Percentiles rank a stretch among this genome's conserved stretches.
Evolutionary conservation across 2,329 filamentous ascomycete species (phyloP).

Genomic region (Cadophora sp.): DNA sequence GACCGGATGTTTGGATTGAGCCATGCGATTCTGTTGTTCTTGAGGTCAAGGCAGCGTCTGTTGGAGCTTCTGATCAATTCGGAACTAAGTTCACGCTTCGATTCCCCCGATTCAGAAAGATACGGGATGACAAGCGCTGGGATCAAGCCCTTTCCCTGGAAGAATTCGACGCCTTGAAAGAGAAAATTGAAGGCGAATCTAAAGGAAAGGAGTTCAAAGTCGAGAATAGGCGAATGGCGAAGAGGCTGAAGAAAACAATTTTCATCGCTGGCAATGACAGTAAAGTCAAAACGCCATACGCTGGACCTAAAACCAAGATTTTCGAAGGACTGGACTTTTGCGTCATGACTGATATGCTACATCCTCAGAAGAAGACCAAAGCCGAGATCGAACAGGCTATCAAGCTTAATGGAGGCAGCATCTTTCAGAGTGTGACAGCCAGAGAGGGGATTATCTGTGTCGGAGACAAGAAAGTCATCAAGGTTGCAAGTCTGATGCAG

Average conservation of each 20-base stretch:
- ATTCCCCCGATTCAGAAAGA: slow-evolving; percentile 86
- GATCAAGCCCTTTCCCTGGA: slow-evolving; percentile 77
- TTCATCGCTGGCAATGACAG: slow-evolving; percentile 74
- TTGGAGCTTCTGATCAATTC: slow-evolving; percentile 79
- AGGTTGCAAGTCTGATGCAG: slow-evolving; percentile 84
- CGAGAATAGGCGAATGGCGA: slow-evolving; percentile 65
- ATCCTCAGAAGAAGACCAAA: slow-evolving; percentile 77
- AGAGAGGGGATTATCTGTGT: slow-evolving; percentile 72
- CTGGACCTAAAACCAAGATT: slow-evolving; percentile 64
- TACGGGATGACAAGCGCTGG: slow-evolving; percentile 88
- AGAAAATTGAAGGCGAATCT: slow-evolving; percentile 71
- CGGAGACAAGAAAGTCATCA: slow-evolving; percentile 81
- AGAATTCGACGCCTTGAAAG: slow-evolving; percentile 77
- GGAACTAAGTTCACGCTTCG: slow-evolving; percentile 78
- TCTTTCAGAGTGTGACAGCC: slow-evolving; percentile 76
- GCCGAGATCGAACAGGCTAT: slow-evolving; percentile 80
- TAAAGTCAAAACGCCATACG: slow-evolving; percentile 57
- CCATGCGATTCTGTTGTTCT: slow-evolving; percentile 88
- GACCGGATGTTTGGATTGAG: slow-evolving; percentile 91
- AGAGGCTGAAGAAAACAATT: slow-evolving; percentile 72
- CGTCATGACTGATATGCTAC: slow-evolving; percentile 77
- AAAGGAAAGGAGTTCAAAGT: slow-evolving; percentile 80
- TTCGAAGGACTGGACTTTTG: slow-evolving; percentile 83
- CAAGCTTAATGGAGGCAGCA: slow-evolving; percentile 80
- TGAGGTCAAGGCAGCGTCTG: slow-evolving; percentile 85